These are phyloP conservation scores for Pistacia atlantica DNA, from an alignment of 345 rosid species.

Conservation along the genomic window DNA sequence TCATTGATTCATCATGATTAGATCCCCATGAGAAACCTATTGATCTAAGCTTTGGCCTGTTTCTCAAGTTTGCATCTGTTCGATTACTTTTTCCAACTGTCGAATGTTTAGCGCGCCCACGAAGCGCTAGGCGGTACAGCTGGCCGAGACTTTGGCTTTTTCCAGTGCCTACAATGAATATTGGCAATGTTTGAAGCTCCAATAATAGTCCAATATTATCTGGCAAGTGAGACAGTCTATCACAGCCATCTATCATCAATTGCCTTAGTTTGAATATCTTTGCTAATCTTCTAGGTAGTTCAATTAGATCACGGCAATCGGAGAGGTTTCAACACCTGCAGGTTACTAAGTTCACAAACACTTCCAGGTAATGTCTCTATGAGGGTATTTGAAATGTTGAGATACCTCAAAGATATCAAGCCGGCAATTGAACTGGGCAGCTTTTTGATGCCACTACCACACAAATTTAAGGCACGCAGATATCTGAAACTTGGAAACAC, in stretches of 20 bases:
- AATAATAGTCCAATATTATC: slow-evolving; percentile 10
- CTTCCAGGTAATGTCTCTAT: slow-evolving; percentile 19
- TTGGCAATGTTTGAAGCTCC: slow-evolving; percentile 25
- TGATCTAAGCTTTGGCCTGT: slow-evolving; percentile 12
- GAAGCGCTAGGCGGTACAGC: slow-evolving; percentile 17
- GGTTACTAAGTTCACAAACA: slow-evolving; percentile 18
- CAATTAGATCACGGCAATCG: slow-evolving; percentile 21
- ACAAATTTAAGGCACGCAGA: slow-evolving; percentile 28
- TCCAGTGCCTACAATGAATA: slow-evolving; percentile 21
- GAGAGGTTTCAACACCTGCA: slow-evolving; percentile 27
- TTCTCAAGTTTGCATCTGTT: slow-evolving; percentile 6
- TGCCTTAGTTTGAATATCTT: slow-evolving; percentile 21
- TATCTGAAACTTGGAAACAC: slow-evolving; percentile 29
- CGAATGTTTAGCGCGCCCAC: slow-evolving; percentile 21
- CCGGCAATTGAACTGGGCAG: slow-evolving; percentile 18
- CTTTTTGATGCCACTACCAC: slow-evolving; percentile 26
- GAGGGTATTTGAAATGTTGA: slow-evolving; percentile 26
- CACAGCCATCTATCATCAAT: slow-evolving; percentile 22
- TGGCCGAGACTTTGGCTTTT: neutral
- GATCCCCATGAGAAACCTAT: slow-evolving; percentile 22
- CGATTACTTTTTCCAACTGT: slow-evolving; percentile 7
- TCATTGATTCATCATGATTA: neutral
- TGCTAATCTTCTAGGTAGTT: slow-evolving; percentile 18
- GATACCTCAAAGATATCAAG: slow-evolving; percentile 22
- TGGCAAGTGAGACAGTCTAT: slow-evolving; percentile 14